Evolutionary conservation across 1,139 yeast genomes (phyloP), one percentile per base, ranked within the genome.

Genomic region (Lodderomyces orthopsilosis): DNA sequence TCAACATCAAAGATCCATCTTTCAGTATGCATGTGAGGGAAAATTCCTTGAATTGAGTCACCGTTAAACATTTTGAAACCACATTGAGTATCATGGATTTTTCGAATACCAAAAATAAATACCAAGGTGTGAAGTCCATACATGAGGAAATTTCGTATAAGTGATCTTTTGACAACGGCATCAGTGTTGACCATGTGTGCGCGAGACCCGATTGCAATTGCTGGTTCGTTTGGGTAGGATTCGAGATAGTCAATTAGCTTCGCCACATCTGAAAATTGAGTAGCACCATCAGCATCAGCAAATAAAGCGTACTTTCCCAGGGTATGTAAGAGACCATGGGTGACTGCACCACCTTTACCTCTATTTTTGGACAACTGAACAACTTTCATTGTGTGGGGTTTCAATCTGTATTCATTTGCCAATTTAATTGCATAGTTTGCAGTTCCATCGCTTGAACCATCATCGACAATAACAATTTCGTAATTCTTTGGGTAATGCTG

Each of bases 1-100:
- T 93, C 98, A 36, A 93, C 98, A 59, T 93, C 98, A 62, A 93
- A 93, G 35, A 94, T 93, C 98, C 98, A 93, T 45, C 98, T 81
- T 64, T 93, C 98, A 12, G 96, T 91, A 62, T 93, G 98, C 87
- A 94, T 80, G 53, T 78, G 84, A 4, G 98, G 97, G 64, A 90
- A 90, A 35, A 93, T 86, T 44, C 58, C 56, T 14, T 59, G 58
- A 14, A 84, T 77, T 0, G 97, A 85, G 10, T 72, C 68, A 48
- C 80, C 75, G 52, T 93, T 87, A 63, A 91, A 93, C 66, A 93
- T 70, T 63, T 93, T 93, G 70, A 94, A 93, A 6, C 98, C 98
- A 70, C 98, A 93, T 66, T 93, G 98, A 5, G 98, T 93, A 62
- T 93, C 98, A 48, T 84, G 81, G 48, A 94, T 80, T 9, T 82